Conservation (phyloP, 768 basidiomycete species). For the Chiua virens region DNA sequence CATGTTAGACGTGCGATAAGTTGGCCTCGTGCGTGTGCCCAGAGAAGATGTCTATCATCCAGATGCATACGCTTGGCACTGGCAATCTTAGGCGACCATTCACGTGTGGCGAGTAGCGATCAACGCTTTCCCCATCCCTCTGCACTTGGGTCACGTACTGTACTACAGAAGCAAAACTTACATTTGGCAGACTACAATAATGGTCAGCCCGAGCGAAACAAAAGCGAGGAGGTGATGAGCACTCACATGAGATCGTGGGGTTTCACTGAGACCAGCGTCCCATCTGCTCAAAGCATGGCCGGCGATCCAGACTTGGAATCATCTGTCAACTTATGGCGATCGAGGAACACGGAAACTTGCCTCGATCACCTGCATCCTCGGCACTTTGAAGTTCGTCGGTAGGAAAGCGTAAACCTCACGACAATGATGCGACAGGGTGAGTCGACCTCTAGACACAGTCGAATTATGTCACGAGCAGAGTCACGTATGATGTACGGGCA, state of each 20-base stretch:
- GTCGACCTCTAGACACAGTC: too few relatives aligned
- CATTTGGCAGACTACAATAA: slow-evolving; percentile 52
- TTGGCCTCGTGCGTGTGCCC: slow-evolving; percentile 74
- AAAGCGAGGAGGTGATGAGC: too few relatives aligned
- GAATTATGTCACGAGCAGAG: too few relatives aligned
- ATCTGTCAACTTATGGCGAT: neutral
- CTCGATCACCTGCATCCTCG: slow-evolving; percentile 47
- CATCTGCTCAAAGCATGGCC: slow-evolving; percentile 53
- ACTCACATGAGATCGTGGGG: slow-evolving; percentile 46
- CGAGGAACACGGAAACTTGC: slow-evolving; percentile 19
- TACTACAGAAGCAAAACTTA: slow-evolving; percentile 14
- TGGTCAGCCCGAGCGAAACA: neutral
- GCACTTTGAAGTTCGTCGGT: slow-evolving; percentile 55
- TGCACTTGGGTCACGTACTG: neutral
- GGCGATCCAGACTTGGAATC: slow-evolving; percentile 43
- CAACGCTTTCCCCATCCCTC: slow-evolving; percentile 33
- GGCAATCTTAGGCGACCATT: slow-evolving; percentile 25
- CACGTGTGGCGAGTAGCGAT: slow-evolving; percentile 48
- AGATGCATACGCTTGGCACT: neutral
- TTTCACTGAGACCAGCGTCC: slow-evolving; percentile 42
- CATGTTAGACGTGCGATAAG: slow-evolving; percentile 54
- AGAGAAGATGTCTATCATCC: slow-evolving; percentile 56
- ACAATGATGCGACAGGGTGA: too few relatives aligned
- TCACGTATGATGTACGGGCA: too few relatives aligned
- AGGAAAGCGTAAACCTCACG: too few relatives aligned